Percentiles rank a stretch among this genome's conserved stretches.
Conservation (phyloP, 2,329 filamentous ascomycete genomes). For the Aspergillus novofumigatus region DNA sequence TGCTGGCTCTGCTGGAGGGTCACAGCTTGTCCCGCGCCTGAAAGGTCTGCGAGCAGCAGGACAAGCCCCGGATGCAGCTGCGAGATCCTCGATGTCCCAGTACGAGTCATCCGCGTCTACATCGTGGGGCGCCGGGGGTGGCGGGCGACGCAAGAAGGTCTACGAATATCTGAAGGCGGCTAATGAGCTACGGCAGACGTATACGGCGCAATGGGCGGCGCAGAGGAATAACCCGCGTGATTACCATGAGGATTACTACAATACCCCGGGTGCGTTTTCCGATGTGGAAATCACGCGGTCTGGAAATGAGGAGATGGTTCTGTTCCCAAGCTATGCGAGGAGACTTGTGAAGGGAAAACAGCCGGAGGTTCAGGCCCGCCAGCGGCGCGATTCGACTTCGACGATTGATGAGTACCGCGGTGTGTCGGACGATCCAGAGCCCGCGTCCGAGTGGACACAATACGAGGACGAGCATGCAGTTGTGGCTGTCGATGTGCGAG, state of each 20-base stretch:
- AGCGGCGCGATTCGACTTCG: constrained; percentile 25
- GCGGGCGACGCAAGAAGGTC: constrained; percentile 72
- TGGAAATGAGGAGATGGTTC: constrained; percentile 84
- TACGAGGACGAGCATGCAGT: constrained; percentile 78
- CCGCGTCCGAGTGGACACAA: constrained; percentile 71
- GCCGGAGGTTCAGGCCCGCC: constrained; percentile 21
- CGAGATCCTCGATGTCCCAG: constrained; percentile 20
- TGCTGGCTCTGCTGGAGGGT: constrained; percentile 2
- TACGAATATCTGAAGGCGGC: constrained; percentile 68
- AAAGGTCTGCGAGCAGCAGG: constrained; percentile 13
- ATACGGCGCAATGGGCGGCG: constrained; percentile 52
- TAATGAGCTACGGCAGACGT: constrained; percentile 66
- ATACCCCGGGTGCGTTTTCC: constrained; percentile 74
- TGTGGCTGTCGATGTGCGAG: constrained; percentile 89
- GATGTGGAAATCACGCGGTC: constrained; percentile 75
- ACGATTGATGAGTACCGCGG: constrained; percentile 40
- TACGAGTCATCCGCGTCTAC: constrained; percentile 22
- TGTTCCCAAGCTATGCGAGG: constrained; percentile 92
- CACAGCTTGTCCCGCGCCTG: constrained; percentile 7
- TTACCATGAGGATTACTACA: constrained; percentile 44
- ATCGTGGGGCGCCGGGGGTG: constrained; percentile 21
- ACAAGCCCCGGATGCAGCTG: constrained; percentile 15
- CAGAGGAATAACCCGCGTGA: constrained; percentile 41
- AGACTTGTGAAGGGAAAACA: constrained; percentile 56
- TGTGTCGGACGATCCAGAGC: constrained; percentile 49